Base-by-base conservation (phyloP, 805 yeast species). In the Candida xyloterini region DNA sequence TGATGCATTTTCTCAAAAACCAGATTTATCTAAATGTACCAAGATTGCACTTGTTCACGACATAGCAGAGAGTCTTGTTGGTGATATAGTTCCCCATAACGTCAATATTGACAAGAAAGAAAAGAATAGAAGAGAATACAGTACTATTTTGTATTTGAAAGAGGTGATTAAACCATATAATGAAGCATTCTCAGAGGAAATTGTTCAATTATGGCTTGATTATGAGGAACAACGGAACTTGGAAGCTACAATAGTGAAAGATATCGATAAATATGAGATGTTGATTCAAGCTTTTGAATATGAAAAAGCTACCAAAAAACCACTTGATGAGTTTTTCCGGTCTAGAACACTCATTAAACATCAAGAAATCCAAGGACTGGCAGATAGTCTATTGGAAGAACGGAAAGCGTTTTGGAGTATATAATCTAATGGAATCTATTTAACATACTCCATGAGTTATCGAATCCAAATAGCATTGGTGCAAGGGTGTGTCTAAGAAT, bases 201-300 rank as follows among this genome's bases (percentile, higher is more conserved):
- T 91, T 37, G 59, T 71, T 43, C 81, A 79, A 27, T 73, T 80
- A 46, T 91, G 96, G 95, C 65, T 81, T 40, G 96, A 88, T 59
- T 91, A 91, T 64, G 99, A 91, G 66, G 79, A 83, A 55, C 83
- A 86, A 51, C 71, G 87, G 50, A 77, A 82, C 30, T 60, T 77
- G 18, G 98, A 91, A 62, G 96, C 97, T 10, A 71, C 81, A 39
- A 86, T 87, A 51, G 96, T 91, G 48, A 91, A 91, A 66, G 97
- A 91, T 62, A 79, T 93, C 45, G 98, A 91, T 63, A 91, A 91
- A 69, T 84, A 77, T 57, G 97, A 89, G 64, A 76, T 89, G 76
- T 69, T 85, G 48, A 74, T 84, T 50, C 87, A 86, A 66, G 82
- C 90, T 27, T 79, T 79, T 73, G 86, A 89, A 62, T 91, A 90